Base-by-base conservation (phyloP, 371 early-diverging fungal genomes). In the Capniomyces stellatus region DNA sequence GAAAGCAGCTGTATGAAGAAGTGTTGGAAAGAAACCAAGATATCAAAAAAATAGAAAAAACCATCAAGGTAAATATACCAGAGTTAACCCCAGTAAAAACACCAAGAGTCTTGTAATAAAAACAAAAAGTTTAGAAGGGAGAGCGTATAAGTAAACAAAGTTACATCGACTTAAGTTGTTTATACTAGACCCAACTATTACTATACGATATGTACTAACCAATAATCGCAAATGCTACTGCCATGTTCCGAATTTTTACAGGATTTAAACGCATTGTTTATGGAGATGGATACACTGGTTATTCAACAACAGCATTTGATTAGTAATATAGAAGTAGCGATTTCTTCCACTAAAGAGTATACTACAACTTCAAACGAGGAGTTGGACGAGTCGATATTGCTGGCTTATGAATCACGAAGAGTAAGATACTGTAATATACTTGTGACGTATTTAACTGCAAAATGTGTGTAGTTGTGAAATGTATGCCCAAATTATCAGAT, bases 1-100 rank as follows among this genome's bases (percentile, higher is more conserved):
- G 12, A 6, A 44, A 44, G 25, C 8, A 19, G 6, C 6, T 44
- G 8, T 25, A 12, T 44, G 12, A 21, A 44, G 44, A 44, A 19
- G 44, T 44, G 10, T 6, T 6, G 19, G 19, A 10, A 44, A 44
- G 44, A 19, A 44, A 44, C 19, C 44, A 19, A 19, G 44, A 44
- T 19, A 44, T 44, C 21, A 44, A 19, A 44, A 44, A 44, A 25
- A 44, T 44, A n/a, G 44, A 44, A 25, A 44, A 44, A 44, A 44
- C 44, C 21, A 44, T 44, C 8, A 44, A 44, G 19, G 44, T 44
- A 44, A 44, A 10, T 10, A 22, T 44, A 10, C 15, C 15, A 35
- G 15, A 6, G 10, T 10, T 10, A 10, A 35, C 15, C 35, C 15
- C 6, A 6, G 15, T 15, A 35, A 35, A 35, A 35, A 35, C 6